Evolutionary conservation across 1,284 basidiomycete species (phyloP), one percentile per base, ranked within the genome.

Genomic region (Porodaedalea pini): DNA sequence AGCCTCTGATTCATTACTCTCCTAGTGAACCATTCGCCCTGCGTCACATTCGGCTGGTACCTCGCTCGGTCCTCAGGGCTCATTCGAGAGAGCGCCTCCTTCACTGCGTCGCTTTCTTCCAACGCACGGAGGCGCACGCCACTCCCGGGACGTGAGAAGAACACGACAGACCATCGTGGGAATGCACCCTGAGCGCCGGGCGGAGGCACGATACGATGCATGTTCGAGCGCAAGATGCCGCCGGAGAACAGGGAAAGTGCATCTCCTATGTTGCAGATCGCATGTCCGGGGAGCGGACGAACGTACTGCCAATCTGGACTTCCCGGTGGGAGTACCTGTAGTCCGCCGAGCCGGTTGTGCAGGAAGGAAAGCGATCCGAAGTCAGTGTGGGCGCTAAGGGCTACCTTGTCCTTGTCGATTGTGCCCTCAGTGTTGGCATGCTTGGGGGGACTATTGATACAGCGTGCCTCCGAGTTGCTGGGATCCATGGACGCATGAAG

Each of bases 271-370:
- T 85, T 85, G 67, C 83, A 83, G 27, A 85, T 73, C 1, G 80
- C 80, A 56, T 83, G 78, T 0, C 80, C 78, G 0, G 79, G 78
- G 25, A 87, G 66, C 0, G 85, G 85, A 73, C 79, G 78, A 58
- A 88, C 75, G 61, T 87, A 89, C 63, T 82, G 81, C 87, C 87
- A 90, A 19, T 76, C 69, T 17, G 80, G 75, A 8, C 77, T 71
- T 2, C 81, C 82, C 0, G 85, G 85, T 0, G 79, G 77, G 41
- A 88, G 73, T 0, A 89, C 85, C 64, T 90, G 88, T 4, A 90
- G 71, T 0, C 88, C 88, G 2, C 87, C 87, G 0, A 90, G 77
- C 10, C 78, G 78, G 67, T 88, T 88, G 68, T 86, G 83, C 49
- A 88, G 70, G 69, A 86, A 81, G 0, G 83, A 81, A 78, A 75